Evolutionary conservation across 805 yeast genomes (phyloP).

Genomic region (Saccharomycopsis olivae): DNA sequence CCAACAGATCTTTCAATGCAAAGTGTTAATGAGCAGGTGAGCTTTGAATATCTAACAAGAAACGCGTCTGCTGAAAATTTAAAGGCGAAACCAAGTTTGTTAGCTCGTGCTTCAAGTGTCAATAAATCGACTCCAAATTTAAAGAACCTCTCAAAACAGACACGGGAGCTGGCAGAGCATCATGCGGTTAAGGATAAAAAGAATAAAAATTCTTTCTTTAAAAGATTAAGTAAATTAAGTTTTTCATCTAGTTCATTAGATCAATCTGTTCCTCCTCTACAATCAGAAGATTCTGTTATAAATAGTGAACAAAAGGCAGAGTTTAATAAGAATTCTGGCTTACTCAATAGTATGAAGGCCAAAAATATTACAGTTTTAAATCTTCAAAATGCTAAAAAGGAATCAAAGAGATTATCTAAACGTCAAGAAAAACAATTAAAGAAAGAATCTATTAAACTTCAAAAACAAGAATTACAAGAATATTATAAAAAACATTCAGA

Average conservation of each 20-base stretch:
- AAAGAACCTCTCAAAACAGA: neutral
- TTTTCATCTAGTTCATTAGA: neutral
- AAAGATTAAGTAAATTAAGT: conserved; percentile 10
- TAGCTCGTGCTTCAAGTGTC: too few species aligned
- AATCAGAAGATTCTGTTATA: conserved; percentile 3
- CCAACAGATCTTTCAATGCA: neutral
- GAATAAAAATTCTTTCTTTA: conserved; percentile 9
- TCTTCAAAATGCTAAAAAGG: conserved; percentile 9
- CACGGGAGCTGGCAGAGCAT: neutral
- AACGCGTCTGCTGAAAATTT: too few species aligned
- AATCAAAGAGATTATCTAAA: conserved; percentile 1
- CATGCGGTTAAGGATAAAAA: conserved; percentile 1
- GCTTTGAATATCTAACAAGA: too few species aligned
- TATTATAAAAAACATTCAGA: conserved; percentile 3
- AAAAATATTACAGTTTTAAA: conserved; percentile 12
- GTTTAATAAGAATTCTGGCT: conserved; percentile 7
- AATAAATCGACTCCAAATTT: neutral
- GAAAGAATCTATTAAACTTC: conserved; percentile 1
- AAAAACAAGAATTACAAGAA: conserved; percentile 5
- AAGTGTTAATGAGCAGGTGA: neutral
- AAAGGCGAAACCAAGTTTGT: too few species aligned
- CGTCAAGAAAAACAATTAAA: neutral
- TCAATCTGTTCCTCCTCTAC: neutral
- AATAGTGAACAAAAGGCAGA: conserved; percentile 7
- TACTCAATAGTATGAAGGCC: conserved; percentile 11